A percentile compares a stretch with the other conserved stretches of the same genome.
Conservation (phyloP, 1,284 basidiomycete genomes). For the Meira nashicola region DNA sequence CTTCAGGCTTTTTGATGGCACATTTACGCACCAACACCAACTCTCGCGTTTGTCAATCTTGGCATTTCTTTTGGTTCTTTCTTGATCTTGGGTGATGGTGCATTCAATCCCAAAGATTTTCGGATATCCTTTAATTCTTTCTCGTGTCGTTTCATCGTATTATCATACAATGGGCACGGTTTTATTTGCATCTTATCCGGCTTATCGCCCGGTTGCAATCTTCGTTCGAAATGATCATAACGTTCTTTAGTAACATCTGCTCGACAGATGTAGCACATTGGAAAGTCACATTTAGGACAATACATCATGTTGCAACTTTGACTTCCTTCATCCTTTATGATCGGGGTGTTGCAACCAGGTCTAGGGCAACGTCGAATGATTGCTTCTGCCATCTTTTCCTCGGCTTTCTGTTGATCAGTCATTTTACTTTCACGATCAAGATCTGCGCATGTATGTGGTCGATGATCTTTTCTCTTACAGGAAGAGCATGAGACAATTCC, state of each 20-base stretch:
- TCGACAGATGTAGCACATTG: slow-evolving; percentile 2
- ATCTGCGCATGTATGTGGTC: neutral
- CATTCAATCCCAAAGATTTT: too few relatives aligned
- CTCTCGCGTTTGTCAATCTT: too few relatives aligned
- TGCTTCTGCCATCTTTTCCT: neutral
- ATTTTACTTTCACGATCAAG: neutral
- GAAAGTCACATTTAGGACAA: neutral
- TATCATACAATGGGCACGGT: neutral
- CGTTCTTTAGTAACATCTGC: neutral
- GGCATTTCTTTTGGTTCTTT: too few relatives aligned
- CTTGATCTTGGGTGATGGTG: too few relatives aligned
- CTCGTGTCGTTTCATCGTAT: slow-evolving; percentile 2
- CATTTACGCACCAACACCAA: too few relatives aligned
- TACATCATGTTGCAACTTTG: slow-evolving; percentile 3
- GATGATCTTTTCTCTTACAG: neutral
- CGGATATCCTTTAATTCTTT: neutral
- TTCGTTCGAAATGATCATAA: neutral
- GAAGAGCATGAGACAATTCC: neutral
- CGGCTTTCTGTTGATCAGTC: neutral
- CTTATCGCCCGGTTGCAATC: neutral
- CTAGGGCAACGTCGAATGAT: slow-evolving; percentile 1
- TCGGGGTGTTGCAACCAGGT: neutral
- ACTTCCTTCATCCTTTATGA: neutral
- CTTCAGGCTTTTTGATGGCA: too few relatives aligned
- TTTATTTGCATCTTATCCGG: neutral